A percentile compares a stretch with the other conserved stretches of the same genome.
Conservation (phyloP, 495 filamentous ascomycete genomes). For the Penicillium goetzii region DNA sequence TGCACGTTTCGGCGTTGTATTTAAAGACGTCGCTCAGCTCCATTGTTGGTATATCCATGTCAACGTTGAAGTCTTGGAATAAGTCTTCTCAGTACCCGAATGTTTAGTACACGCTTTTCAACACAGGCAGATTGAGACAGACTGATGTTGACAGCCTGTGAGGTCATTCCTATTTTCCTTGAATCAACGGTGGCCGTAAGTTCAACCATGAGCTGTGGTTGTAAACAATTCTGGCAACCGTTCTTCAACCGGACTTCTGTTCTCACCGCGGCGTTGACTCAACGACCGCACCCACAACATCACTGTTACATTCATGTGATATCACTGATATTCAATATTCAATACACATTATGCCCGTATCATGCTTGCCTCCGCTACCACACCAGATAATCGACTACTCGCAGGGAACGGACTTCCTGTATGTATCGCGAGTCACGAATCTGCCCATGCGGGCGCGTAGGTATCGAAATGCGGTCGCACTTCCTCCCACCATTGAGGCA, state of each 20-base stretch:
- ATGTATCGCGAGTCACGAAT: no score
- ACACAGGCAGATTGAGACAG: background rate
- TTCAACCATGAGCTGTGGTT: background rate
- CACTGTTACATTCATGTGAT: background rate
- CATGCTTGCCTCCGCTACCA: slow-evolving; percentile 1
- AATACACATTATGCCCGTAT: background rate
- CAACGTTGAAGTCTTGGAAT: no score
- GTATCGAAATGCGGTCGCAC: no score
- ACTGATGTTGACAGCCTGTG: background rate
- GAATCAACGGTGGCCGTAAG: background rate
- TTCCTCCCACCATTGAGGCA: no score
- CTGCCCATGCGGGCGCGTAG: no score
- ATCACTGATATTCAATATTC: slow-evolving; percentile 4
- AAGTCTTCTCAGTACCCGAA: background rate
- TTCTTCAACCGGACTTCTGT: background rate
- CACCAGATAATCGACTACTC: slow-evolving; percentile 1
- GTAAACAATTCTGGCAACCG: background rate
- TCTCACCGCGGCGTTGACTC: background rate
- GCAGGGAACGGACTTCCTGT: no score
- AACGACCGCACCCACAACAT: background rate
- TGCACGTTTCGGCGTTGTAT: no score
- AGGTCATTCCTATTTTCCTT: background rate
- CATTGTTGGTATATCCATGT: no score
- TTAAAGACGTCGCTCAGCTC: no score
- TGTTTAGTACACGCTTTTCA: background rate